Evolutionary conservation across 768 basidiomycete species (phyloP).

Genomic region (Boletus tomentosulus): DNA sequence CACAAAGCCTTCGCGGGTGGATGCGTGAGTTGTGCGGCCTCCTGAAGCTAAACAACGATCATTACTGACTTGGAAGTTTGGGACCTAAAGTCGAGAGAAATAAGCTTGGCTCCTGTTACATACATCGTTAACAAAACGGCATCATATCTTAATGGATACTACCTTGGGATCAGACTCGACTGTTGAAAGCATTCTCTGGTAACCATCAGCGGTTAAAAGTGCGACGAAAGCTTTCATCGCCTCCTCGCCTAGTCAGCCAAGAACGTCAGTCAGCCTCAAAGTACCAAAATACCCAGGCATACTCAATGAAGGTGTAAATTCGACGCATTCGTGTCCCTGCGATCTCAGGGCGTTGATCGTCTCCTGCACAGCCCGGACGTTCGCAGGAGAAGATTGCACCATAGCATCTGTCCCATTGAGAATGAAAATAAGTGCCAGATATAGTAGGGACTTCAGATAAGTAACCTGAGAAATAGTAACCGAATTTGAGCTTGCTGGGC

Average conservation of each 20-base stretch:
- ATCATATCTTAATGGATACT: not conserved
- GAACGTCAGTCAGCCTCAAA: not conserved
- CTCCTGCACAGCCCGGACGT: slow-evolving; percentile 68
- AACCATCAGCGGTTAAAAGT: slow-evolving; percentile 69
- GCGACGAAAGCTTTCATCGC: slow-evolving; percentile 60
- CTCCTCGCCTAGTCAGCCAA: slow-evolving; percentile 34
- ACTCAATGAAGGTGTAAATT: slow-evolving; percentile 58
- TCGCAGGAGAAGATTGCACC: slow-evolving; percentile 65
- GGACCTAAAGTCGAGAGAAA: slow-evolving; percentile 49
- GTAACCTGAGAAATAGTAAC: slow-evolving; percentile 64
- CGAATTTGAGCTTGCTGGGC: slow-evolving; percentile 61
- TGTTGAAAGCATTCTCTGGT: slow-evolving; percentile 60
- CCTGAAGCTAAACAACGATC: not conserved
- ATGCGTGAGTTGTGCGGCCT: not conserved
- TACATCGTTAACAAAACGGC: not conserved
- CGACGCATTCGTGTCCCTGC: slow-evolving; percentile 78
- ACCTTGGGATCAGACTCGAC: slow-evolving; percentile 69
- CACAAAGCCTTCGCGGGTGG: slow-evolving; percentile 32
- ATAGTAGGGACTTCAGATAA: slow-evolving; percentile 11
- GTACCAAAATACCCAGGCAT: slow-evolving; percentile 21
- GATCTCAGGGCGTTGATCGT: slow-evolving; percentile 60
- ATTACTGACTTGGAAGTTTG: slow-evolving; percentile 40
- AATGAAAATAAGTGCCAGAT: slow-evolving; percentile 13
- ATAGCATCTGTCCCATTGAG: slow-evolving; percentile 44
- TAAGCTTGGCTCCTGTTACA: slow-evolving; percentile 44